These are phyloP conservation scores for Gossypium arboreum DNA, from an alignment of 345 rosid genomes.

Conservation along the genomic window DNA sequence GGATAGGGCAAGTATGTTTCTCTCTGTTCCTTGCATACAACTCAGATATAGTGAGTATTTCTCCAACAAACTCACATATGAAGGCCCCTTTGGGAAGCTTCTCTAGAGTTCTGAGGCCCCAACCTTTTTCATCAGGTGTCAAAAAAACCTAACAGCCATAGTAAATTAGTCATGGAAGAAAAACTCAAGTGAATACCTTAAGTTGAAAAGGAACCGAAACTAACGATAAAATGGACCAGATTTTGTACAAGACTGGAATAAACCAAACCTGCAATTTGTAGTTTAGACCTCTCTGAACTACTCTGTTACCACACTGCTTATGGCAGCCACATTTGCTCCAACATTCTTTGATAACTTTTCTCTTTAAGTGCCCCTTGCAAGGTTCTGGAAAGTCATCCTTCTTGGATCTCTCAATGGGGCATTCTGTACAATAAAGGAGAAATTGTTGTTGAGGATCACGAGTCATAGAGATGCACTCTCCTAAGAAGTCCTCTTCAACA, in stretches of 20 bases:
- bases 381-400: slow-evolving; percentile 46
- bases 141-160: slow-evolving; percentile 51
- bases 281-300: slow-evolving; percentile 79
- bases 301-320: slow-evolving; percentile 77
- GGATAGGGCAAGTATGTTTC: slow-evolving; percentile 50
- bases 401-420: slow-evolving; percentile 66
- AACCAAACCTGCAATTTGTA: slow-evolving; percentile 66
- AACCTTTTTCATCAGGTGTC: slow-evolving; percentile 67
- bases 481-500: slow-evolving; percentile 56
- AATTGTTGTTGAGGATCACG: slow-evolving; percentile 49
- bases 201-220: not conserved
- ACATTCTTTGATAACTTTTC: slow-evolving; percentile 75
- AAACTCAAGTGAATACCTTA: not conserved
- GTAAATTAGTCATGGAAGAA: slow-evolving; percentile 5
- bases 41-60: slow-evolving; percentile 70
- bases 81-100: slow-evolving; percentile 76
- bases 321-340: slow-evolving; percentile 89
- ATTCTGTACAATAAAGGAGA: slow-evolving; percentile 52
- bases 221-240: not conserved
- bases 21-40: slow-evolving; percentile 42
- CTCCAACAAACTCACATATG: slow-evolving; percentile 84
- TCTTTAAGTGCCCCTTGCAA: slow-evolving; percentile 86
- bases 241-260: slow-evolving; percentile 4
- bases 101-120: slow-evolving; percentile 76
- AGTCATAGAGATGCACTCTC: slow-evolving; percentile 52